phyloP scores from a whole-genome alignment of 2,329 filamentous ascomycete species.

The Alternaria metachromatica region DNA sequence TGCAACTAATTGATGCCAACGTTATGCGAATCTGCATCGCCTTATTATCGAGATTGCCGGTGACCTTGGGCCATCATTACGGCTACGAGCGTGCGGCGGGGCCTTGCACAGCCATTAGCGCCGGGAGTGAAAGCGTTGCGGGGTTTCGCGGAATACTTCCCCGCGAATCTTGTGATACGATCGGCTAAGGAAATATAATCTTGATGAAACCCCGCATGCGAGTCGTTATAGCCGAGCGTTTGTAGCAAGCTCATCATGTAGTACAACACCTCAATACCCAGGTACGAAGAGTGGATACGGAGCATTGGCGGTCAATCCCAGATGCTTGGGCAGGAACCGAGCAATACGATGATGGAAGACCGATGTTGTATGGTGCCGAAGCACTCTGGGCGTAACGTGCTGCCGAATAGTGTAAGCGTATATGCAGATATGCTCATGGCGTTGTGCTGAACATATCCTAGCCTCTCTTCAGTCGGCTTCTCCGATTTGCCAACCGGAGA shows the following conservation, averaged over 20 bases:
- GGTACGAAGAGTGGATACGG: neutral
- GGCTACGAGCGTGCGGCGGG: neutral
- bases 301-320: neutral
- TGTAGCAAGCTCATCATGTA: neutral
- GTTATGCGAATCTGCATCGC: neutral
- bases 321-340: neutral
- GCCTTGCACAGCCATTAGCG: constrained; percentile 19
- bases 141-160: constrained; percentile 25
- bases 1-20: neutral
- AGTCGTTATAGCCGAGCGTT: constrained; percentile 16
- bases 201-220: constrained; percentile 17
- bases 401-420: constrained; percentile 41
- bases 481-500: constrained; percentile 48
- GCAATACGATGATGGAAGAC: constrained; percentile 31
- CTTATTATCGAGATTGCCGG: neutral
- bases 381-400: constrained; percentile 34
- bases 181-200: neutral
- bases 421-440: neutral
- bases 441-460: constrained; percentile 20
- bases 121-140: constrained; percentile 22
- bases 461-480: constrained; percentile 51
- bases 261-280: neutral
- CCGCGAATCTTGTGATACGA: constrained; percentile 16
- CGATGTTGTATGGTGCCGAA: constrained; percentile 33
- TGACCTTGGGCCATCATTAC: constrained; percentile 1